These are phyloP conservation scores for Spinellus fusiger DNA, from an alignment of 192 early-diverging fungal species.

Conservation along the genomic window DNA sequence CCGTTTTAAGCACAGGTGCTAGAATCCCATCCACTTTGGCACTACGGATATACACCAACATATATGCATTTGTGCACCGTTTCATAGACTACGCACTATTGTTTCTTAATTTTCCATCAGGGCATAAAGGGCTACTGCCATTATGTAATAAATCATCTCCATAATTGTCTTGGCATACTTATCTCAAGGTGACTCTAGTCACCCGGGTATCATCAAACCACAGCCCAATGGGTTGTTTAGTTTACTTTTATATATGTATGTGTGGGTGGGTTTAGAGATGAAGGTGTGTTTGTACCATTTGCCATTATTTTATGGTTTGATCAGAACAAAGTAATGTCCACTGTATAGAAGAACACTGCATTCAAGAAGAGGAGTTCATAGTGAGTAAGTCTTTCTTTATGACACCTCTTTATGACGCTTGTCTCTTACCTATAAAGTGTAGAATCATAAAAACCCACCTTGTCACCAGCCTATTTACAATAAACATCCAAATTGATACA, in stretches of 20 bases:
- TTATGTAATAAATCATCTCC: slow-evolving; percentile 66
- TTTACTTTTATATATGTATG: too few relatives aligned
- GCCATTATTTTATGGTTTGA: slow-evolving; percentile 73
- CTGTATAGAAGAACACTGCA: slow-evolving; percentile 90
- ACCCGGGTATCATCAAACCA: slow-evolving; percentile 97
- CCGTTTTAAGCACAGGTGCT: slow-evolving; percentile 48
- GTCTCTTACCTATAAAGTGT: slow-evolving; percentile 7
- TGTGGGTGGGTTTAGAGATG: background rate
- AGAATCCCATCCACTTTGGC: slow-evolving; percentile 65
- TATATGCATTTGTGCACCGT: slow-evolving; percentile 96
- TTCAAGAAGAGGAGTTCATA: slow-evolving; percentile 75
- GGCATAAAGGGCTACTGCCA: background rate
- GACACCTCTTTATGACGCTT: background rate
- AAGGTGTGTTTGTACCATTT: slow-evolving; percentile 51
- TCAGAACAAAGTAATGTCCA: slow-evolving; percentile 92
- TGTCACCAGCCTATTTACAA: background rate
- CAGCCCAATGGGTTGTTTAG: slow-evolving; percentile 45
- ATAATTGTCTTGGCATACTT: slow-evolving; percentile 93
- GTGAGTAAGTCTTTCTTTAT: background rate
- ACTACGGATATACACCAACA: slow-evolving; percentile 95
- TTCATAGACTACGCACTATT: slow-evolving; percentile 38
- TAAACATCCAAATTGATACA: slow-evolving; percentile 6
- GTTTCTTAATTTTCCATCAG: background rate
- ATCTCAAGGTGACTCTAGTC: slow-evolving; percentile 64
- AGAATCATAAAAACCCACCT: background rate